Evolutionary conservation across 202 grass and related monocot species (phyloP).

Genomic region (Panicum hallii): DNA sequence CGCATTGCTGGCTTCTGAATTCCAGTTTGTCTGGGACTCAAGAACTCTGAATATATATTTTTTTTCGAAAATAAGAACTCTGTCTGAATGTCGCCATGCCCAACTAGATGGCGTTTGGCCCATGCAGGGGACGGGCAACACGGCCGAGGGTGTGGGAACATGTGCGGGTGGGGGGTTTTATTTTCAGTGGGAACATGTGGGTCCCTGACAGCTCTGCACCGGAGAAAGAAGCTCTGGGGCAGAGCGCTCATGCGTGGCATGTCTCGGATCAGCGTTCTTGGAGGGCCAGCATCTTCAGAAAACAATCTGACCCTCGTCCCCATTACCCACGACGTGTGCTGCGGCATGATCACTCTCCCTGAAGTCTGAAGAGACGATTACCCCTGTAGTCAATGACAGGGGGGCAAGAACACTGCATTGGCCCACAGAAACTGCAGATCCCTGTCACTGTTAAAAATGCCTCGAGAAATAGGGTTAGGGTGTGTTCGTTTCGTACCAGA

Average conservation of each 20-base stretch:
- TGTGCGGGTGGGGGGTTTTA: background rate
- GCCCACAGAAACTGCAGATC: background rate
- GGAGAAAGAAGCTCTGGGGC: background rate
- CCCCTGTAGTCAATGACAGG: background rate
- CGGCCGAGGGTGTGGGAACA: background rate
- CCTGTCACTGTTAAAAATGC: background rate
- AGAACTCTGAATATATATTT: no score
- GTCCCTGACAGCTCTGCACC: constrained; percentile 9
- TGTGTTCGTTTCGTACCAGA: no score
- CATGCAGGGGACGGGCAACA: background rate
- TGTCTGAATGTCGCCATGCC: background rate
- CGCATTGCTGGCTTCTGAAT: background rate
- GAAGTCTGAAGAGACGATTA: background rate
- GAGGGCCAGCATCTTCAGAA: background rate
- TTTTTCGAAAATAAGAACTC: no score
- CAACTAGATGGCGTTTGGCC: background rate
- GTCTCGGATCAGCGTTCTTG: constrained; percentile 4
- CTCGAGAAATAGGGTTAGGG: no score
- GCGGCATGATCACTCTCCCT: background rate
- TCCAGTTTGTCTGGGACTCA: background rate
- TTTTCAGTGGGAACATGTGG: constrained; percentile 21
- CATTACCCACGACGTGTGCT: constrained; percentile 22
- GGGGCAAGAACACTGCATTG: background rate
- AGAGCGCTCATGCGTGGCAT: constrained; percentile 6
- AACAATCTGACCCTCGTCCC: background rate